Conservation (phyloP, 208 protist species). For the Endotrypanum monterogeii region DNA sequence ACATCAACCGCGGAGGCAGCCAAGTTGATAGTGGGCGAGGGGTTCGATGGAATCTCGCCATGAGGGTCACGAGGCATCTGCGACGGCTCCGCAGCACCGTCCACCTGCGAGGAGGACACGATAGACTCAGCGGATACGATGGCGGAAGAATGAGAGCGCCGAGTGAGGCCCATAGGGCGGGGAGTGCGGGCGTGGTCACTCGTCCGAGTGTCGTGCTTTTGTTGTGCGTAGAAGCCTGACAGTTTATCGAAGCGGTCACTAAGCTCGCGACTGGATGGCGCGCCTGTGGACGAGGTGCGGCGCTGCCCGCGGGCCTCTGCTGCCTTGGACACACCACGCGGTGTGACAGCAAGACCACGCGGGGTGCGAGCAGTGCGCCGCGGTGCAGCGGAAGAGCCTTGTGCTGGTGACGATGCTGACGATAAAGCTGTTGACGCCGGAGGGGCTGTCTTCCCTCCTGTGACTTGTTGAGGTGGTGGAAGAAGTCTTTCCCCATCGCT, state of each 20-base stretch:
- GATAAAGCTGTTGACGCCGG: background rate
- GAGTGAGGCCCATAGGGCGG: background rate
- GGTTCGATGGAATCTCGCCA: background rate
- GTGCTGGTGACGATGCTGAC: background rate
- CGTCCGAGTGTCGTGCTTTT: slow-evolving; percentile 28
- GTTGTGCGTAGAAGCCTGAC: slow-evolving; percentile 58
- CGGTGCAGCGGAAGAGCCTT: background rate
- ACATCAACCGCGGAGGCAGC: slow-evolving; percentile 55
- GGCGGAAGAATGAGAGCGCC: background rate
- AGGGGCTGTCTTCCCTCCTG: background rate
- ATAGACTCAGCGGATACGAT: background rate
- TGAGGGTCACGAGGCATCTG: slow-evolving; percentile 2
- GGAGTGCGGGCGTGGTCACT: slow-evolving; percentile 26
- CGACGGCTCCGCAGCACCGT: background rate
- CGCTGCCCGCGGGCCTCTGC: slow-evolving; percentile 23
- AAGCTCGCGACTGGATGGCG: slow-evolving; percentile 62
- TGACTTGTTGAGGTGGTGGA: background rate
- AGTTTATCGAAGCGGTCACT: slow-evolving; percentile 64
- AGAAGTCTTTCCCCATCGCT: slow-evolving; percentile 6
- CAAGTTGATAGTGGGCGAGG: background rate
- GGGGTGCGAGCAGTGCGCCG: slow-evolving; percentile 13
- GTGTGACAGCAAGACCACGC: slow-evolving; percentile 4
- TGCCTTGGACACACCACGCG: background rate
- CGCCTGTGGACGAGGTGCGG: slow-evolving; percentile 49
- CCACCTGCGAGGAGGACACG: background rate